Evolutionary conservation across 2,329 filamentous ascomycete genomes (phyloP), one percentile per base, ranked within the genome.

Genomic region (Acephala macrosclerotiorum): DNA sequence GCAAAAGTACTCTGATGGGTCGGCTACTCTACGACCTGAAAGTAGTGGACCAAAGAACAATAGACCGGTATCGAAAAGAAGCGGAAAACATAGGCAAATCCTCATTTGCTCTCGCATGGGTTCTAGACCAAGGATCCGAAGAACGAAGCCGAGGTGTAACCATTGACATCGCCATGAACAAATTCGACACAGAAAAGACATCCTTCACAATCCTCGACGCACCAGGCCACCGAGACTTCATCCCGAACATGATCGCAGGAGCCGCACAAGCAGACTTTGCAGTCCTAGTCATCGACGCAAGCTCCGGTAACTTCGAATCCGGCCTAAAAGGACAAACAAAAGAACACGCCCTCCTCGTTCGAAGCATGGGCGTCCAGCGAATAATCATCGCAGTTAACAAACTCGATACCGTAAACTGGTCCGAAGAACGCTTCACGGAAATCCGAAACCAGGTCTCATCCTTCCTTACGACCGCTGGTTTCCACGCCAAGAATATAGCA

Each of bases 231-330:
- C 87, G 90, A 67, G 96, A 99, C 77, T 99, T 98, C 76, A 94
- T 99, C 22, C 96, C 96, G 0, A 99, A 97, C 78, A 99, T 99
- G 96, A 97, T 99, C 77, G 95, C 95, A 1, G 96, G 96, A 16
- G 94, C 95, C 3, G 96, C 92, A 66, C 95, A 97, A 79, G 96
- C 96, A 11, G 96, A 99, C 77, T 96, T 98, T 78, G 96, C 94
- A 0, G 91, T 99, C 0, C 83, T 99, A 2, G 96, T 99, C 22
- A 93, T 99, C 66, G 96, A 99, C 77, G 91, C 95, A 4, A 91
- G 91, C 65, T 93, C 88, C 0, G 96, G 95, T 38, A 94, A 94
- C 38, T 97, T 98, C 71, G 96, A 99, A 77, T 94, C 93, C 3
- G 96, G 96, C 0, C 82, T 98, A 36, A 95, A 92, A 75, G 96